Base-by-base conservation (phyloP, 257 asterid species). In the Ocimum tenuiflorum region DNA sequence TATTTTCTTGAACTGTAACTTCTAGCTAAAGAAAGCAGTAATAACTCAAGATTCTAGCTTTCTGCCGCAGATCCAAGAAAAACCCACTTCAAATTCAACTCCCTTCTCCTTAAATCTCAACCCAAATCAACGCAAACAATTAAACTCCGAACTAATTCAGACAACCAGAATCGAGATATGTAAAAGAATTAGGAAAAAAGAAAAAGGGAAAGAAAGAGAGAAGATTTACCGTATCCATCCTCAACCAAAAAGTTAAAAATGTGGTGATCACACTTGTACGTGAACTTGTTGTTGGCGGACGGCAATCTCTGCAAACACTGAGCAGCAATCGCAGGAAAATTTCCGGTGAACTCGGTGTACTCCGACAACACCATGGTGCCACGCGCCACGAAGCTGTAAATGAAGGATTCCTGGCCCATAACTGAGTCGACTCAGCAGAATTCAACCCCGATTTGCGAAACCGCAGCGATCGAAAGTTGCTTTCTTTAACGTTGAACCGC, bases 321-420 rank as follows among this genome's bases (percentile, higher is more conserved):
- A 61, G 83, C 92, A 1, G 96, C 96, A 46, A 89, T 87, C 67
- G 88, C 95, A 68, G 95, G 92, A 13, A 89, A 89, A 61, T 89
- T 86, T 35, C 96, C 96, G 67, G 96, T 89, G 82, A 83, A 85
- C 79, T 85, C 96, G 3, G 95, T 81, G 83, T 82, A 86, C 75
- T 89, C 96, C 43, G 96, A 87, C 74, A 86, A 45, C 49, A 86
- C 80, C 91, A 81, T 48, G 43, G 95, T 86, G 58, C 96, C 95
- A 15, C 96, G 87, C 3, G 96, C 92, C 69, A 85, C 95, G 78
- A 85, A 89, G 88, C 91, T 86, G 83, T 89, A 89, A 54, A 89
- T 85, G 73, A 89, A 86, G 70, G 91, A 86, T 81, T 86, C 95
- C 33, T 89, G 96, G 46, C 85, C 88, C 96, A 89, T 89, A 29